Evolutionary conservation across 768 basidiomycete species (phyloP), one percentile per base, ranked within the genome.

Genomic region (Russula virescens): DNA sequence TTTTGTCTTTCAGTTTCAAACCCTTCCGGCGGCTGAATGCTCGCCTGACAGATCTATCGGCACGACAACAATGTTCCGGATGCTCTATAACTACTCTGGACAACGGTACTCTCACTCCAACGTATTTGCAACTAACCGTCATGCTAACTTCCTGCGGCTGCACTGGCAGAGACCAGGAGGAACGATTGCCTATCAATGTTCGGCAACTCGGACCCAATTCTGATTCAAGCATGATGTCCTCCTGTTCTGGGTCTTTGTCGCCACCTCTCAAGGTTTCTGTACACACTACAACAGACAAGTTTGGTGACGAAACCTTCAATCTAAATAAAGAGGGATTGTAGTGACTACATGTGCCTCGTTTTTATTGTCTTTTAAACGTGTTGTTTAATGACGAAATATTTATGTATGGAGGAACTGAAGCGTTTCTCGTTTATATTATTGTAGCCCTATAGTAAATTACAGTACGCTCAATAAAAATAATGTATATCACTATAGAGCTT

Each of bases 1-100:
- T 43, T 11, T 18, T 6, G 14, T 49, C 13, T 46, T 18, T 35
- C 3, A 1, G 18, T 35, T 6, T 25, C 5, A 21, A 49, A 48
- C 16, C 6, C 5, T 7, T 16, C 8, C n/a, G n/a, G 1, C 18
- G 2, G 35, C 18, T 34, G 53, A 55, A 1, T 10, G 8, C 9
- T 21, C 38, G 42, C 10, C 26, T 11, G 18, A 49, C 35, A 58
- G 57, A 23, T 52, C 50, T 1, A 43, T 60, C 23, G 58, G 58
- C n/a, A 52, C 58, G 28, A 60, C 58, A 0, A 14, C 25, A 19
- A 60, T 60, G 58, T 60, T 45, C 40, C 49, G 58, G 28, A 46
- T 52, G n/a, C 50, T 60, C 19, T 9, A 60, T 16, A 19, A 51
- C 9, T 62, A 57, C 48, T 0, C 49, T 38, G 10, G 10, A n/a